These are phyloP conservation scores for Axilococcus clingmanii DNA, from an alignment of 139 green algal genomes.

Conservation along the genomic window DNA sequence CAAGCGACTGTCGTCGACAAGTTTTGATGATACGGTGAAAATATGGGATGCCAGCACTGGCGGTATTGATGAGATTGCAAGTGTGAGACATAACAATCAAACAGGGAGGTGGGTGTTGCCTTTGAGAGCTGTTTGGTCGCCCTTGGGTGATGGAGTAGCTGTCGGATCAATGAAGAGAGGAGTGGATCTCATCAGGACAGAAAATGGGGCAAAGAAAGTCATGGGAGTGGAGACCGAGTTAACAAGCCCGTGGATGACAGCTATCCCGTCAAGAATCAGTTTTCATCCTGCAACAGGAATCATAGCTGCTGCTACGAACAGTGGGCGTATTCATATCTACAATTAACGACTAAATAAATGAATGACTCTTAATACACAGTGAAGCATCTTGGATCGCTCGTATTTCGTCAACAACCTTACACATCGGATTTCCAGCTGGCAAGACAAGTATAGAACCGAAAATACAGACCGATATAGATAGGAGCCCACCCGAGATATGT, in stretches of 20 bases:
- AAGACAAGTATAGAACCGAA: too few relatives aligned
- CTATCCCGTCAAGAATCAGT: slow-evolving; percentile 36
- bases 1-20: slow-evolving; percentile 41
- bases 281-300: slow-evolving; percentile 26
- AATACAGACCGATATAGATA: too few relatives aligned
- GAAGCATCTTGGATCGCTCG: too few relatives aligned
- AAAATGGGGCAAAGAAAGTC: slow-evolving; percentile 2
- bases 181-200: slow-evolving; percentile 32
- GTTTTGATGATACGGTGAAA: slow-evolving; percentile 55
- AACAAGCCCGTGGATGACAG: slow-evolving; percentile 38
- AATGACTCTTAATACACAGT: too few relatives aligned
- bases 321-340: slow-evolving; percentile 11
- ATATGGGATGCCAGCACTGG: slow-evolving; percentile 42
- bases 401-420: too few relatives aligned
- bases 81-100: slow-evolving; percentile 52
- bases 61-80: neutral
- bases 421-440: too few relatives aligned
- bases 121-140: slow-evolving; percentile 5
- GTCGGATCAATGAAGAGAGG: slow-evolving; percentile 44
- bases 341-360: too few relatives aligned
- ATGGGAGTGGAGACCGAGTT: slow-evolving; percentile 18
- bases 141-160: neutral
- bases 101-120: slow-evolving; percentile 35
- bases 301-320: slow-evolving; percentile 35
- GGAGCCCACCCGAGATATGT: too few relatives aligned